Evolutionary conservation across 352 stramenopile species (phyloP).

Genomic region (Globisporangium cystogenes): DNA sequence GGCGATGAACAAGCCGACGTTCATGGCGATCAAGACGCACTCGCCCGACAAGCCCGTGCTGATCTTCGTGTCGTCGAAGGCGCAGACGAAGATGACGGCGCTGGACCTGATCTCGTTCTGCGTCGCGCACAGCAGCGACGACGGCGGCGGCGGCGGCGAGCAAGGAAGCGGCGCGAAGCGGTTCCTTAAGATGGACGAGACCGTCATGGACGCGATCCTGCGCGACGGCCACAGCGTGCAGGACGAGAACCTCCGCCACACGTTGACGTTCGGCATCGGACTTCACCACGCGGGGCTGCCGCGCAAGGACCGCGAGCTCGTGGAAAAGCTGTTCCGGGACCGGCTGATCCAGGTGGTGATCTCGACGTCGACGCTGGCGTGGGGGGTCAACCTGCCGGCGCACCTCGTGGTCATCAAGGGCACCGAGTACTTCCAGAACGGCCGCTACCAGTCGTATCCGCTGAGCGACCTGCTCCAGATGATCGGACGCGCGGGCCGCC

Average conservation of each 20-base stretch:
- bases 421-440: slow-evolving; percentile 95
- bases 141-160: slow-evolving; percentile 30
- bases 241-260: slow-evolving; percentile 93
- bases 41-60: slow-evolving; percentile 92
- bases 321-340: slow-evolving; percentile 95
- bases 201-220: slow-evolving; percentile 82
- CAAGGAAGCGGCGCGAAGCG: slow-evolving; percentile 76
- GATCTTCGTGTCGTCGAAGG: slow-evolving; percentile 98
- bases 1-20: slow-evolving; percentile 99
- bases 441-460: slow-evolving; percentile 96
- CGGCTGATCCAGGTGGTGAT: slow-evolving; percentile 96
- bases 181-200: slow-evolving; percentile 92
- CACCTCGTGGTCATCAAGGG: slow-evolving; percentile 99
- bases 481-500: slow-evolving; percentile 97
- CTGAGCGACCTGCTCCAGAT: slow-evolving; percentile 99
- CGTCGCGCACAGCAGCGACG: slow-evolving; percentile 40
- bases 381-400: slow-evolving; percentile 96
- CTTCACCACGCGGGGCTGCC: slow-evolving; percentile 95
- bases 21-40: slow-evolving; percentile 95
- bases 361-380: slow-evolving; percentile 91
- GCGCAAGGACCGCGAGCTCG: slow-evolving; percentile 90
- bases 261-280: slow-evolving; percentile 96
- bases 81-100: slow-evolving; percentile 96
- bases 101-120: slow-evolving; percentile 96
- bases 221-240: slow-evolving; percentile 72